Evolutionary conservation across 441 rosid species (phyloP), one percentile per base, ranked within the genome.

Genomic region (Populus hybrid): DNA sequence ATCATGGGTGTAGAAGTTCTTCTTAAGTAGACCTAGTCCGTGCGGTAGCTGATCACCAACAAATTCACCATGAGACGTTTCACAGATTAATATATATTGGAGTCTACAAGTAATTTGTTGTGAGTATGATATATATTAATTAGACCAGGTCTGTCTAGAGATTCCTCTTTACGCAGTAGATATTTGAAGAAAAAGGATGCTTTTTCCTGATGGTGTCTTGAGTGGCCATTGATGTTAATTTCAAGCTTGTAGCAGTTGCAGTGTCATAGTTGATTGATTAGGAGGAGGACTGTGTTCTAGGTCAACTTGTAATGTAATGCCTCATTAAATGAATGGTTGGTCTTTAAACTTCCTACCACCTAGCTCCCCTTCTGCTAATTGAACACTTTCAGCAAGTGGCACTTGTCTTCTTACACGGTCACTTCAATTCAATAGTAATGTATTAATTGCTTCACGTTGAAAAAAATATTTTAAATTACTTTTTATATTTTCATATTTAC

Each of bases 161-260:
- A 8, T 3, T 0, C 1, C 0, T 3, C 5, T 8, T 0, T 2
- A n/a, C 64, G 8, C n/a, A 8, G 64, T 1, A 59, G 10, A 59
- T 59, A 59, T 59, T 59, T 59, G 64, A 20, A 59, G 24, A 59
- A 59, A 59, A 59, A 59, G n/a, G 64, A 10, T 63, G 66, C 7
- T 24, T 21, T 21, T 63, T 2, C 14, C 23, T 21, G 66, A 63
- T 23, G 28, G 23, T 16, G 59, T 50, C 59, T 16, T 50, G 12
- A 40, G 50, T 40, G 14, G 66, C 66, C 66, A 61, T 61, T 10
- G 66, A 63, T 21, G 66, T 63, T 63, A 63, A 10, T 21, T 63
- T 23, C 66, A 21, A 63, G 24, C 28, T 2, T n/a, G 64, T 8
- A 59, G 64, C 23, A 59, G 10, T 59, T 59, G 3, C 64, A 59